phyloP scores from a whole-genome alignment of 768 basidiomycete species.

The Leccinum aurantiacum region DNA sequence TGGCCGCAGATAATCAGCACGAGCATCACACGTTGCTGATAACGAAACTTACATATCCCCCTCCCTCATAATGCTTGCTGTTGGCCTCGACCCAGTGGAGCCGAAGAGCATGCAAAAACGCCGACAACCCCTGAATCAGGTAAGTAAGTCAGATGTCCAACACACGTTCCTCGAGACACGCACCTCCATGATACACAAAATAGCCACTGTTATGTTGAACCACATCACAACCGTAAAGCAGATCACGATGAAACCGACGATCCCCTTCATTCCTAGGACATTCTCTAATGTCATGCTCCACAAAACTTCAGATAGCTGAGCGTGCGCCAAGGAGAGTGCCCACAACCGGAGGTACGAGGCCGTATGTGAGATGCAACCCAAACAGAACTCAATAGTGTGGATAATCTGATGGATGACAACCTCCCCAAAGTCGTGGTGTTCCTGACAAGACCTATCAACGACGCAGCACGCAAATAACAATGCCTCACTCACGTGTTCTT shows the following conservation, averaged over 20 bases:
- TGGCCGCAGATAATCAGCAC: slow-evolving; percentile 33
- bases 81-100: slow-evolving; percentile 99
- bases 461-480: slow-evolving; percentile 9
- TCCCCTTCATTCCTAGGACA: slow-evolving; percentile 58
- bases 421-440: slow-evolving; percentile 92
- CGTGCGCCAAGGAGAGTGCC: slow-evolving; percentile 97
- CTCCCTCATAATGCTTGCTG: slow-evolving; percentile 93
- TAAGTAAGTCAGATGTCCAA: slow-evolving; percentile 9
- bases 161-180: slow-evolving; percentile 31
- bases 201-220: slow-evolving; percentile 72
- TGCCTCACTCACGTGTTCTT: slow-evolving; percentile 63
- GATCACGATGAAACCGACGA: slow-evolving; percentile 59
- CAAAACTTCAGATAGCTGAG: slow-evolving; percentile 92
- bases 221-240: slow-evolving; percentile 62
- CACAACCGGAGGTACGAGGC: slow-evolving; percentile 92
- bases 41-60: slow-evolving; percentile 71
- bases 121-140: slow-evolving; percentile 74
- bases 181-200: slow-evolving; percentile 96
- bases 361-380: slow-evolving; percentile 98
- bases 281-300: slow-evolving; percentile 83
- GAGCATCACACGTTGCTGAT: slow-evolving; percentile 25
- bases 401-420: slow-evolving; percentile 96
- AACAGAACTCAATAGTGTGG: slow-evolving; percentile 98
- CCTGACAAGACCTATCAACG: slow-evolving; percentile 38
- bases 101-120: slow-evolving; percentile 94